Evolutionary conservation across 1,284 basidiomycete species (phyloP), one percentile per base, ranked within the genome.

Genomic region (Abortiporus biennis): DNA sequence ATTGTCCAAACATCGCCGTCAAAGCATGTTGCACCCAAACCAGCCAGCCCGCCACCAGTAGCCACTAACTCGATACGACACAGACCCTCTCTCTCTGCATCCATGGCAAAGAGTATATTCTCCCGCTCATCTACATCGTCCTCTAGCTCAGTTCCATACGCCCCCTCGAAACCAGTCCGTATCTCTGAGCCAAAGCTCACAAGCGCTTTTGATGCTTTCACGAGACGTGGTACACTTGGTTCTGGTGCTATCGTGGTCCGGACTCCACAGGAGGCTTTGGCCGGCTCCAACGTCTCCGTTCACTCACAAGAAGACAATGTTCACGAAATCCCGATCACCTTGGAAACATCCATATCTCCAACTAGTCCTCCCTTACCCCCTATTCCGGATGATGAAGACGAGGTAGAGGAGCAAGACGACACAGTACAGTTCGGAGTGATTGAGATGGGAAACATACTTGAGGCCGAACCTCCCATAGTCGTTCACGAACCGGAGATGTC

Each of bases 241-340:
- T 57, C 72, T 8, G 84, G 85, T 27, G 85, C 85, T 11, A 78
- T 68, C 2, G 64, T 89, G 17, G 85, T 89, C 24, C 69, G 79
- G 46, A 88, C 85, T 0, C 84, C 85, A 2, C 77, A 82, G 47
- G 85, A 89, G 40, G 85, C 85, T 23, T 65, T 88, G 43, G 61
- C 56, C 15, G 52, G 52, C 22, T 44, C 54, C 31, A 42, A 22
- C 36, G 40, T 32, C 19, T 24, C 30, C 19, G 19, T 33, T 5
- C 15, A 31, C 29, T 27, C 38, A 8, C 6, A 13, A 25, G 42
- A 24, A n/a, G 24, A 23, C 12, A 24, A 42, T 12, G 23, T 8
- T 22, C 13, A 13, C 11, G 21, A 43, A 47, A 48, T 20, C 40
- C 47, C 36, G 47, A 47, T 32, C 42, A 45, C 29, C 46, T 47